Conservation (phyloP, 139 green algal species). For the Zygnema circumcarinatum region DNA sequence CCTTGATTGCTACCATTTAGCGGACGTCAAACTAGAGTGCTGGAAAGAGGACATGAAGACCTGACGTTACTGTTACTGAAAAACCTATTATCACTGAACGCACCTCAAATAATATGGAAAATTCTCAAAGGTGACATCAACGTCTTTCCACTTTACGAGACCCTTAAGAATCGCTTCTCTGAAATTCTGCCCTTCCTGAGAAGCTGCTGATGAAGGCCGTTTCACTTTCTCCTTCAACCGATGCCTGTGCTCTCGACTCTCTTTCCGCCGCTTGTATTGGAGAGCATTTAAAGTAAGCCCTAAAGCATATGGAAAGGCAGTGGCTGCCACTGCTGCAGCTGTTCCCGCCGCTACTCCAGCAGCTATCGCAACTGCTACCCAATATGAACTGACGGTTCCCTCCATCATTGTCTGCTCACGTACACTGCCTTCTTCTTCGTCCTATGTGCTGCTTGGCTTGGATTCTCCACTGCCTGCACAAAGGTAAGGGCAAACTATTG, state of each 20-base stretch:
- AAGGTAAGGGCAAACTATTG: too few species aligned
- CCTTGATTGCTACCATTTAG: too few species aligned
- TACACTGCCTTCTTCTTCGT: too few species aligned
- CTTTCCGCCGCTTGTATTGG: background rate
- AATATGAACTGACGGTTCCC: background rate
- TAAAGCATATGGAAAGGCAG: slow-evolving; percentile 35
- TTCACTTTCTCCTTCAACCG: slow-evolving; percentile 23
- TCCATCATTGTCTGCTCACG: too few species aligned
- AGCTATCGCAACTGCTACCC: background rate
- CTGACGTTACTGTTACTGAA: too few species aligned
- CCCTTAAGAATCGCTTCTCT: slow-evolving; percentile 36
- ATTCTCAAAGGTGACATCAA: slow-evolving; percentile 42
- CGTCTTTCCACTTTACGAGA: slow-evolving; percentile 23
- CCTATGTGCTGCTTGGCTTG: too few species aligned
- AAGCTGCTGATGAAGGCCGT: background rate
- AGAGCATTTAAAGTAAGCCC: background rate
- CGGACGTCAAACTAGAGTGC: too few species aligned
- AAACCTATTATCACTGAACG: background rate
- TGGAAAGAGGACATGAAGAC: too few species aligned
- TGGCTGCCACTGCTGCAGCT: slow-evolving; percentile 26
- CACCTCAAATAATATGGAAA: slow-evolving; percentile 58
- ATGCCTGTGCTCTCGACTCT: background rate
- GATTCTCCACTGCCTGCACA: too few species aligned
- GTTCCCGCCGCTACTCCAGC: slow-evolving; percentile 23
- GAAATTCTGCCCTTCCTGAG: slow-evolving; percentile 28